Conservation (phyloP, 164 flowering plant species). For the grape (Vitis vinifera) region ASM3070453v1 NC_081817.1:24159001-24159500, state of each 20-base stretch:
- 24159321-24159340: neutral
- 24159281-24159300: slow-evolving; percentile 99
- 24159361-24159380: no score
- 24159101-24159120: slow-evolving; percentile 85
- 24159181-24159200: slow-evolving; percentile 8
- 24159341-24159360: no score
- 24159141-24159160: slow-evolving; percentile 2
- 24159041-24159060: slow-evolving; percentile 38
- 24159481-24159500: no score
- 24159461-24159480: no score
- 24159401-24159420: no score
- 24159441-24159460: no score
- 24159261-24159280: slow-evolving; percentile 93
- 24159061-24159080: slow-evolving; percentile 96
- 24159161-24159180: neutral
- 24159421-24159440: no score
- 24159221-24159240: slow-evolving; percentile 94
- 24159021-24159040: neutral
- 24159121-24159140: slow-evolving; percentile 75
- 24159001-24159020: neutral
- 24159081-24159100: slow-evolving; percentile 95
- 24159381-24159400: no score
- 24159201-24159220: slow-evolving; percentile 23
- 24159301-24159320: slow-evolving; percentile 13
- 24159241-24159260: slow-evolving; percentile 93